Base-by-base conservation (phyloP, 2,329 filamentous ascomycete species). In the Ascosphaera pollenicola region DNA sequence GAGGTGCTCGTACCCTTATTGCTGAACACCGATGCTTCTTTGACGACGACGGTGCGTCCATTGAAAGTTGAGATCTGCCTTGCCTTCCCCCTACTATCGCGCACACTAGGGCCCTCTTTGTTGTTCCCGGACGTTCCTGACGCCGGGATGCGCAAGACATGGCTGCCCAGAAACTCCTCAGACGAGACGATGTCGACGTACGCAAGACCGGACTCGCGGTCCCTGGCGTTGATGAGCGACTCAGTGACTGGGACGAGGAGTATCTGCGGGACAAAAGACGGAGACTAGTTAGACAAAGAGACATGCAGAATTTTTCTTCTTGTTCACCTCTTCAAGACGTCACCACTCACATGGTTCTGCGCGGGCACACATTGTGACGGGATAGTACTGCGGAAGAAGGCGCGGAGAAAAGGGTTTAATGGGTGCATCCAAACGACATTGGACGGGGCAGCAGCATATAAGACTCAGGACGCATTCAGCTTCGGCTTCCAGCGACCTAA, bases 371-470 rank as follows among this genome's bases (percentile, higher is more conserved):
- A 95, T 75, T 95, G 87, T 52, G 78, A 68, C 50, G 80, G 78
- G 56, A 94, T 71, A 59, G 82, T 75, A 72, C 84, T 95, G 67
- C 83, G 84, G 71, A 94, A 94, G 75, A 98, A 95, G 69, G 87
- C 84, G 68, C 81, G 78, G 61, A 98, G 71, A 64, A 94, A 95
- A 59, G 89, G 89, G 65, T 98, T 98, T 75, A 95, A 71, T 66
- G 89, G 83, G 77, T 85, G 85, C 85, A 93, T 93, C 75, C 78
- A 78, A 59, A 58, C 57, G 54, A 49, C 58, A 51, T 58, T 55
- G 57, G 56, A 58, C 51, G 51, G 51, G 52, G 54, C 54, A 45
- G 48, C 43, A 47, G 44, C 21, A 10, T 24, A 51, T 41, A 40
- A 46, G 41, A 46, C 49, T 50, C 42, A 47, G 50, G 46, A 52